Evolutionary conservation across 768 basidiomycete species (phyloP).

Genomic region (Leccinum aurantiacum): DNA sequence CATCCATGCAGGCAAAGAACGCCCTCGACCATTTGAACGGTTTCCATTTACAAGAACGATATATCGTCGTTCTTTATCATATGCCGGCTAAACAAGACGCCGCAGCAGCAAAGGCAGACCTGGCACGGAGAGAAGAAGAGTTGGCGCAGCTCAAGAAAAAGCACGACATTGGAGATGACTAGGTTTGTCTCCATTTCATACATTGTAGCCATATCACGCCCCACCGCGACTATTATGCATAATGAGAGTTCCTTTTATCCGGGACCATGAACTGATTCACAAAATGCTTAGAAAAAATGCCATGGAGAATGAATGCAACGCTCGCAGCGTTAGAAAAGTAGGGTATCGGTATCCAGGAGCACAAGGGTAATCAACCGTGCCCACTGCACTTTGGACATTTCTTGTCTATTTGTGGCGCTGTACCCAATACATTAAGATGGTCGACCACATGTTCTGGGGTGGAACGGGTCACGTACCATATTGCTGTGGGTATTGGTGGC

Average conservation of each 20-base stretch:
- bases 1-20: conserved; percentile 76
- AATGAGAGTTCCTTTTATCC: conserved; percentile 10
- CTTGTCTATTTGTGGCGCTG: conserved; percentile 61
- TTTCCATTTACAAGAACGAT: conserved; percentile 96
- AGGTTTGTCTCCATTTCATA: conserved; percentile 16
- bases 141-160: conserved; percentile 82
- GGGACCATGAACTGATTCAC: conserved; percentile 8
- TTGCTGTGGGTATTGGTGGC: conserved; percentile 64
- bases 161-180: conserved; percentile 81
- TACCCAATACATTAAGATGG: conserved; percentile 11
- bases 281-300: conserved; percentile 5
- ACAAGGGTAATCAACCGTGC: conserved; percentile 16
- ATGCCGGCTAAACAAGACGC: conserved; percentile 98
- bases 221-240: conserved; percentile 7
- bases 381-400: conserved; percentile 46
- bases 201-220: conserved; percentile 11
- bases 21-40: conserved; percentile 96
- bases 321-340: conserved; percentile 8
- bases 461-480: conserved; percentile 44
- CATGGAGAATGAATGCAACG: conserved; percentile 10
- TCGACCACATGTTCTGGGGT: conserved; percentile 2
- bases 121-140: conserved; percentile 90
- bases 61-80: conserved; percentile 97
- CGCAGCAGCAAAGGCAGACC: conserved; percentile 87
- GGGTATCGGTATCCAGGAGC: neutral